Evolutionary conservation across 768 basidiomycete species (phyloP).

Genomic region (Clitopilus passeckerianus): DNA sequence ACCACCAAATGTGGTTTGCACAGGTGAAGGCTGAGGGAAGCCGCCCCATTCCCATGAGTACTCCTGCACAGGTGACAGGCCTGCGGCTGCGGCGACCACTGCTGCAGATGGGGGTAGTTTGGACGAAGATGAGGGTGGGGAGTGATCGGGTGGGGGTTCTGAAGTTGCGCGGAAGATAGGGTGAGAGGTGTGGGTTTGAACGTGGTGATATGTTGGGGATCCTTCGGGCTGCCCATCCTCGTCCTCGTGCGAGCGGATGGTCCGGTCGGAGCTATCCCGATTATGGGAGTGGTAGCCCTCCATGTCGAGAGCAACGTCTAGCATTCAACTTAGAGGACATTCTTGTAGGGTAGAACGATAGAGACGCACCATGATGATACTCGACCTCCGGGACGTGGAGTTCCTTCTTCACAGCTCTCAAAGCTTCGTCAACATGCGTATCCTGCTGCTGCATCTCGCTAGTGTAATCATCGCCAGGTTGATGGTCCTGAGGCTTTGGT

Average conservation of each 20-base stretch:
- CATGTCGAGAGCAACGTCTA: conserved; percentile 78
- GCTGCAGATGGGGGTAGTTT: conserved; percentile 8
- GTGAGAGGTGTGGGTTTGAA: neutral
- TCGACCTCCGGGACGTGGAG: conserved; percentile 51
- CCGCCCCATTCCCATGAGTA: conserved; percentile 96
- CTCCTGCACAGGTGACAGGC: conserved; percentile 40
- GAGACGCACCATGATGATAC: conserved; percentile 50
- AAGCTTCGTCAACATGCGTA: conserved; percentile 42
- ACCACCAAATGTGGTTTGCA: conserved; percentile 47
- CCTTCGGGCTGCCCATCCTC: neutral
- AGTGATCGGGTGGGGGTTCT: conserved; percentile 51
- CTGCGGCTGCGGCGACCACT: neutral
- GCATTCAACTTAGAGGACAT: neutral
- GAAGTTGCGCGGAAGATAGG: conserved; percentile 46
- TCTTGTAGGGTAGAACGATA: neutral
- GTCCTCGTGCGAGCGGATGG: conserved; percentile 23
- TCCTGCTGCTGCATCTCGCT: conserved; percentile 34
- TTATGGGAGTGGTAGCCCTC: conserved; percentile 70
- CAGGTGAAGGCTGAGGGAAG: conserved; percentile 77
- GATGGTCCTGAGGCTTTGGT: conserved; percentile 10
- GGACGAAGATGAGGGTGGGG: conserved; percentile 16
- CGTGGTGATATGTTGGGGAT: neutral
- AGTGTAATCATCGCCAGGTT: conserved; percentile 10
- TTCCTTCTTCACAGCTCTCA: conserved; percentile 35
- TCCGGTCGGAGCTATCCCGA: conserved; percentile 35